Base-by-base conservation (phyloP, 2,329 filamentous ascomycete species). In the Colletotrichum sp. region DNA sequence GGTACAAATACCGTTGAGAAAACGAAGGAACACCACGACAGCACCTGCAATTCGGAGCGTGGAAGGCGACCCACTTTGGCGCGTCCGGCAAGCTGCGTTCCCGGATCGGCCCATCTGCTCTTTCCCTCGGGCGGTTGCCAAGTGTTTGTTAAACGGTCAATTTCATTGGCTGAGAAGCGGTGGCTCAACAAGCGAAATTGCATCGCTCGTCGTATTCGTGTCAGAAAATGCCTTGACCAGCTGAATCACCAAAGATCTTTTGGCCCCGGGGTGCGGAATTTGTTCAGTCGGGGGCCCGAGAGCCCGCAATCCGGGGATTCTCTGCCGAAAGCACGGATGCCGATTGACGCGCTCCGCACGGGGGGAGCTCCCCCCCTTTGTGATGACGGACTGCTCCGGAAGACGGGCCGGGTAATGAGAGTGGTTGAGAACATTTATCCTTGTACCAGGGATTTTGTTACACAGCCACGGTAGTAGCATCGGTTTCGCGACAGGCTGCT, bases 41-140 rank as follows among this genome's bases (percentile, higher is more conserved):
- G 26, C 26, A 26, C 26, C 13, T 28, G n/a, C 21, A 59, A 2
- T 28, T 21, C 55, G 55, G 16, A 21, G 55, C 6, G 48, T 26
- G 52, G 30, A 57, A 36, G 39, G 18, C 2, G 18, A 21, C 36
- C 71, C 66, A 32, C 71, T 63, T 30, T 70, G 43, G 39, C 21
- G 24, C 55, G 24, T 34, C 24, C 68, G 73, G 68, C 18, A 75
- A 12, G 48, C 24, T 48, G 28, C 14, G 30, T 24, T 68, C 72
- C 69, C 73, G 73, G n/a, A 34, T 75, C 72, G 36, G 26, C 55
- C 55, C 68, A 75, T 75, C 59, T 10, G 18, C n/a, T 16, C 18
- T 59, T 7, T 26, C 30, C 32, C 28, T 34, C 28, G 57, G 18
- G 60, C 24, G 4, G 6, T 7, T 34, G 60, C 60, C 68, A 65